Evolutionary conservation across 495 filamentous ascomycete genomes (phyloP), one percentile per base, ranked within the genome.

Genomic region (Talaromyces stipitatus): DNA sequence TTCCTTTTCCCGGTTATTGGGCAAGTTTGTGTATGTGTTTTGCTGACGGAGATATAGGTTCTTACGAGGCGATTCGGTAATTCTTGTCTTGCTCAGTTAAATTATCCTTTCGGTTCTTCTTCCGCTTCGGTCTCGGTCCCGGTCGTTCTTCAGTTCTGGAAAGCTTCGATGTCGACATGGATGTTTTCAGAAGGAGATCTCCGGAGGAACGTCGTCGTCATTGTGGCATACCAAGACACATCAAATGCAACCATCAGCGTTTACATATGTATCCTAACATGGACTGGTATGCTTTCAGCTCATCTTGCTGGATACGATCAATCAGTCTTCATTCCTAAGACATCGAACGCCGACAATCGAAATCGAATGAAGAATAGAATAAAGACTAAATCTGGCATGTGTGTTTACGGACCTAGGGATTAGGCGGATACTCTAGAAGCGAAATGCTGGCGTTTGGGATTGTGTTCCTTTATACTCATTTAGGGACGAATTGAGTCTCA

Each of bases 31-130:
- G 16, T 4, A 50, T 20, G 29, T n/a, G 47, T 48, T 43, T 53
- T 26, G 41, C 30, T 56, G 20, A 54, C 28, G 27, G 10, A 12
- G 16, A 26, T 55, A 11, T 64, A 96, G 91, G 87, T 97, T 97
- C 69, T 75, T 97, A 57, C 82, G 92, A 65, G 92, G 92, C 53
- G 92, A 97, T 73, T 90, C 87, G 36, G 92, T 97, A 58, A 95
- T 97, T 68, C 74, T 97, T 59, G 92, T 97, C 41, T 74, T 96
- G 58, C 81, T 96, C 57, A 95, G 90, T 77, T 96, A 70, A 80
- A 63, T 56, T 23, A 16, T 10, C 8, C 12, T 36, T 26, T 22
- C 56, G 30, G 16, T 16, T 18, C 3, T 16, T 50, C 51, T 43
- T 50, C 50, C 11, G 24, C n/a, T 26, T 48, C 50, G 30, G 9